Evolutionary conservation across 495 filamentous ascomycete genomes (phyloP).

Genomic region (Podospora comata): DNA sequence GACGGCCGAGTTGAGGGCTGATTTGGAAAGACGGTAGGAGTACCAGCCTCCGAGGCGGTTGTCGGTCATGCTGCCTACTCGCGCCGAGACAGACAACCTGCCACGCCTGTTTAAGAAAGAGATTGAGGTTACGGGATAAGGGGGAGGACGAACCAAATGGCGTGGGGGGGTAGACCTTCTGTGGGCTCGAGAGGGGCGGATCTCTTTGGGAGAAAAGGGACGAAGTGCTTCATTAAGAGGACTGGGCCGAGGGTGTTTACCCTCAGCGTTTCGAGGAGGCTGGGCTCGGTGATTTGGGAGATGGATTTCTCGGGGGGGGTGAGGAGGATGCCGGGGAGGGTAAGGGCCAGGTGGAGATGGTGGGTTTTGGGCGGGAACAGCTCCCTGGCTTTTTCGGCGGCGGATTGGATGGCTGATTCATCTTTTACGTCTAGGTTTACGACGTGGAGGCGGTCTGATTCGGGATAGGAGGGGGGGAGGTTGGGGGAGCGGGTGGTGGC

Average conservation of each 20-base stretch:
- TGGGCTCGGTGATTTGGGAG: constrained; percentile 53
- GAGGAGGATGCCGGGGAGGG: constrained; percentile 65
- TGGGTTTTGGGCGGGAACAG: constrained; percentile 48
- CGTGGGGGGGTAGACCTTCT: constrained; percentile 35
- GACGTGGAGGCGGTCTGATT: constrained; percentile 27
- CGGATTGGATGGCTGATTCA: constrained; percentile 47
- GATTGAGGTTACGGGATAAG: no score
- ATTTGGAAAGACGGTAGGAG: constrained; percentile 70
- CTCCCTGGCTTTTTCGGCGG: constrained; percentile 37
- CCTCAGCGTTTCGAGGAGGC: constrained; percentile 59
- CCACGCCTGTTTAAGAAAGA: background rate
- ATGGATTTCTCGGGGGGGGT: constrained; percentile 67
- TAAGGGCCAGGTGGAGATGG: constrained; percentile 66
- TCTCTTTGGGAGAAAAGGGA: constrained; percentile 59
- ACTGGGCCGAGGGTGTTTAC: constrained; percentile 72
- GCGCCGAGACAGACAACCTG: constrained; percentile 63
- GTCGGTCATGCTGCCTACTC: constrained; percentile 71
- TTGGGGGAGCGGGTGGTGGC: constrained; percentile 61
- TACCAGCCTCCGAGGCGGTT: constrained; percentile 73
- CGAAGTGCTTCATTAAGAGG: constrained; percentile 72
- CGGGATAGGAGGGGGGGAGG: constrained; percentile 17
- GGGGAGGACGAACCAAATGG: constrained; percentile 46
- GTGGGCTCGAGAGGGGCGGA: constrained; percentile 25
- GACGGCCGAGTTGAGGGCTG: constrained; percentile 64
- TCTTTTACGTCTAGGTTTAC: constrained; percentile 38